phyloP scores from a whole-genome alignment of 768 basidiomycete genomes.

The Trametes elegans region DNA sequence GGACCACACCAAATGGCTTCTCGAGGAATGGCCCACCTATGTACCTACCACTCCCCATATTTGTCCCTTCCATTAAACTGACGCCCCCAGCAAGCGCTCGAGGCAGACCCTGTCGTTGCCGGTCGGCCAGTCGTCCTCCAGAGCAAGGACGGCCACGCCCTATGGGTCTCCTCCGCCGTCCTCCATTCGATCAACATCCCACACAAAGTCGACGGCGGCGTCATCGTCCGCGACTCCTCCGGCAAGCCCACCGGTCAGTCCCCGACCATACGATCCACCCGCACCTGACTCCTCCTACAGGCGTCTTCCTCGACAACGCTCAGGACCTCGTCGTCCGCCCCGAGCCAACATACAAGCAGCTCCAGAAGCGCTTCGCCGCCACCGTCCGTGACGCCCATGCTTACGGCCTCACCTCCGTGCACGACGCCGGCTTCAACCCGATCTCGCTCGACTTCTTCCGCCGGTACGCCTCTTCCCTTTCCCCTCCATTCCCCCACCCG shows the following conservation, averaged over 20 bases:
- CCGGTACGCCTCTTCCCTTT: conserved; percentile 38
- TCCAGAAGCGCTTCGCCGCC: conserved; percentile 56
- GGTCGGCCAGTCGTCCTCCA: conserved; percentile 75
- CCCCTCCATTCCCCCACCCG: not conserved
- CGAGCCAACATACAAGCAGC: conserved; percentile 57
- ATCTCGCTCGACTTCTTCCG: conserved; percentile 73
- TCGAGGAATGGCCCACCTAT: conserved; percentile 60
- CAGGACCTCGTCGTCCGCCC: conserved; percentile 71
- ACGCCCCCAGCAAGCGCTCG: conserved; percentile 60
- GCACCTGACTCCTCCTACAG: conserved; percentile 32
- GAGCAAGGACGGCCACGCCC: conserved; percentile 85
- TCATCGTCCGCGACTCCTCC: conserved; percentile 64
- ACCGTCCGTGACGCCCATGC: conserved; percentile 68
- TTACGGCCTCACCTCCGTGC: conserved; percentile 77
- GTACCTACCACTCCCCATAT: conserved; percentile 39
- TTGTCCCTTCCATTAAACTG: too few species aligned
- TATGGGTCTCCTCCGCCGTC: conserved; percentile 76
- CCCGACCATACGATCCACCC: not conserved
- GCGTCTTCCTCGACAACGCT: conserved; percentile 84
- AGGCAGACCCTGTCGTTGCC: conserved; percentile 62
- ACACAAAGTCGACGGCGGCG: conserved; percentile 70
- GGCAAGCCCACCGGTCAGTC: conserved; percentile 71
- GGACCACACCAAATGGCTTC: conserved; percentile 83
- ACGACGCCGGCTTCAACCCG: conserved; percentile 79
- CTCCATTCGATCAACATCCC: conserved; percentile 63